A percentile compares a stretch with the other conserved stretches of the same genome.
These are phyloP conservation scores for Knufia fluminis DNA, from an alignment of 2,329 filamentous ascomycete species.

Conservation along the genomic window DNA sequence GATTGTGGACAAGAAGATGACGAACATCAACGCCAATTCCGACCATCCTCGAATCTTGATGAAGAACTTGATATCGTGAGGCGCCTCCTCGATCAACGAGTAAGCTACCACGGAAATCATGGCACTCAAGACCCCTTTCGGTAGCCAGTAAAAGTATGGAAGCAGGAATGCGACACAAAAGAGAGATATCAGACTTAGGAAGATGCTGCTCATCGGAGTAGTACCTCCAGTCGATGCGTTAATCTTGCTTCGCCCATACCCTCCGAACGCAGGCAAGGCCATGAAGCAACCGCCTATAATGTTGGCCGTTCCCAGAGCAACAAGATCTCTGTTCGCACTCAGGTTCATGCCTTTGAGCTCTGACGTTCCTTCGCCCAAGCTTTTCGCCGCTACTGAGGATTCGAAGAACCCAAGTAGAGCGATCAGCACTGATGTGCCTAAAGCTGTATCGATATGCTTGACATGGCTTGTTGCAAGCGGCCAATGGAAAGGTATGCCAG, in stretches of 20 bases:
- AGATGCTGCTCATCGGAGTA: conserved; percentile 86
- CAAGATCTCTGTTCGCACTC: conserved; percentile 85
- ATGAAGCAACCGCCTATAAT: conserved; percentile 86
- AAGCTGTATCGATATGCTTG: conserved; percentile 71
- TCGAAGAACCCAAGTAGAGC: conserved; percentile 97
- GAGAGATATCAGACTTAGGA: conserved; percentile 73
- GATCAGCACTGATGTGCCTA: conserved; percentile 88
- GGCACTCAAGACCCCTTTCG: conserved; percentile 87
- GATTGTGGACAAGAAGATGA: conserved; percentile 85
- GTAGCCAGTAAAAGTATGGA: conserved; percentile 89
- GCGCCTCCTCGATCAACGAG: conserved; percentile 89
- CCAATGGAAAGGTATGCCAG: conserved; percentile 71
- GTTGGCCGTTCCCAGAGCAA: conserved; percentile 84
- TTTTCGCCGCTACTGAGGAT: conserved; percentile 91
- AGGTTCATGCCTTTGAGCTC: conserved; percentile 70
- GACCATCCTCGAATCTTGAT: conserved; percentile 73
- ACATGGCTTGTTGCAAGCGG: conserved; percentile 71
- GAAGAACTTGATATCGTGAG: conserved; percentile 87
- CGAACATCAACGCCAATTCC: conserved; percentile 75
- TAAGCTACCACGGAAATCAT: conserved; percentile 95
- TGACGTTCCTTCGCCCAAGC: conserved; percentile 57
- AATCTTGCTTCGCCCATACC: conserved; percentile 91
- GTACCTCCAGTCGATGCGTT: conserved; percentile 85
- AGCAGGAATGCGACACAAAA: conserved; percentile 72
- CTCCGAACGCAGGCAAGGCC: conserved; percentile 86